Conservation (phyloP, 805 yeast species). For the Teunomyces pallodes region DNA sequence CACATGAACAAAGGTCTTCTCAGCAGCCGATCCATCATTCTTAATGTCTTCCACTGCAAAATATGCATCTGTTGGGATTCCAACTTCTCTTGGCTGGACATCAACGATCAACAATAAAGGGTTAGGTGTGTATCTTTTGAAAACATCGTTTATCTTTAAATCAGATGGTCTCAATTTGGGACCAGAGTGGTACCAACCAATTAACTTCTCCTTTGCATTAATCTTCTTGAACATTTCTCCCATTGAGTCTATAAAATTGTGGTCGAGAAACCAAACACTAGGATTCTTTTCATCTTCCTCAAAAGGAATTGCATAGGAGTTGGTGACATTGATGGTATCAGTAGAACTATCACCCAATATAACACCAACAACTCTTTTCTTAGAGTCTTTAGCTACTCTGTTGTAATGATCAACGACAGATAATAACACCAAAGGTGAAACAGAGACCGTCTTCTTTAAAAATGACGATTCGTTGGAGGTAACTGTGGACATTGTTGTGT, state of each 20-base stretch:
- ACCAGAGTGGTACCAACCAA: conserved; percentile 99
- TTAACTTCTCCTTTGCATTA: conserved; percentile 91
- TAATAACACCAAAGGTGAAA: conserved; percentile 91
- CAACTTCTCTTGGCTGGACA: conserved; percentile 79
- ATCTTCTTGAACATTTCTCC: conserved; percentile 96
- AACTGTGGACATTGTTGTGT: conserved; percentile 21
- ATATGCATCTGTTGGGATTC: conserved; percentile 95
- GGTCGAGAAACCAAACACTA: conserved; percentile 95
- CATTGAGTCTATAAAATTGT: conserved; percentile 94
- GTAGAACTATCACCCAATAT: conserved; percentile 76
- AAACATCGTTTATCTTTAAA: conserved; percentile 82
- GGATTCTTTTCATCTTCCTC: conserved; percentile 94
- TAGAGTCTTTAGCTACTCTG: conserved; percentile 67
- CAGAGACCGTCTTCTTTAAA: conserved; percentile 65
- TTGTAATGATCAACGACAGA: conserved; percentile 96
- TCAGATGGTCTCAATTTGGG: conserved; percentile 89
- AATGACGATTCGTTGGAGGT: conserved; percentile 35
- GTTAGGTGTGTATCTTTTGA: conserved; percentile 75
- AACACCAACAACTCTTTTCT: conserved; percentile 91
- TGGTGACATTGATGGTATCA: conserved; percentile 68
- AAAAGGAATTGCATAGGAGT: conserved; percentile 95
- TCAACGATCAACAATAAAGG: conserved; percentile 90
- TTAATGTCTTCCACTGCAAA: conserved; percentile 91
- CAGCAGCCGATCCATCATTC: conserved; percentile 92
- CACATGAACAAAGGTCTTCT: conserved; percentile 87